A percentile compares a stretch with the other conserved stretches of the same genome.
Conservation (phyloP, 768 basidiomycete species). For the Pulveroboletus sp. region DNA sequence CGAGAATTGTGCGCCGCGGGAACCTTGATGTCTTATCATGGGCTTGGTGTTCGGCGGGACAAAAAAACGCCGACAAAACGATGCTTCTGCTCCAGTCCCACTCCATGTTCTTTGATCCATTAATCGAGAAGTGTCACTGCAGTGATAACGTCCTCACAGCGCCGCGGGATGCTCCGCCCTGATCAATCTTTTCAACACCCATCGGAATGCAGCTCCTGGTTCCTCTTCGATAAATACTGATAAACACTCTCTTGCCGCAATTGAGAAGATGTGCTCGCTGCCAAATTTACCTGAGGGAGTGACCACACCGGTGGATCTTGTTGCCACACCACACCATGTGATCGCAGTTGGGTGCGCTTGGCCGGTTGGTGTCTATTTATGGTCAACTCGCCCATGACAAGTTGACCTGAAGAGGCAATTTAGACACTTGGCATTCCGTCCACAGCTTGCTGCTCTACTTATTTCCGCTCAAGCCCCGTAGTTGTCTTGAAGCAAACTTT, state of each 20-base stretch:
- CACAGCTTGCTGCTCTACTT: conserved; percentile 2
- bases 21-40: neutral
- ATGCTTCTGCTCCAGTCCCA: too few species aligned
- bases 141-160: neutral
- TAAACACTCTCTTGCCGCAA: too few species aligned
- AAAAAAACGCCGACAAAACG: neutral
- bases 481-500: neutral
- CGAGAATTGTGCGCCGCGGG: neutral
- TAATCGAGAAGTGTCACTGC: neutral
- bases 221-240: neutral
- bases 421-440: neutral
- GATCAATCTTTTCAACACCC: too few species aligned
- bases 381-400: neutral
- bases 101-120: neutral
- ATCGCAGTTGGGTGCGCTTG: neutral
- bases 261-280: neutral
- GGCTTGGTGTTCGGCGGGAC: neutral
- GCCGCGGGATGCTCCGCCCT: neutral
- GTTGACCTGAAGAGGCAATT: conserved; percentile 3
- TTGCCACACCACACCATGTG: conserved; percentile 4
- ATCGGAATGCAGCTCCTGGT: neutral
- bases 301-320: neutral
- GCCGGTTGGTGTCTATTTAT: neutral
- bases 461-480: conserved; percentile 27
- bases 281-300: too few species aligned